phyloP scores from a whole-genome alignment of 75 land plant genomes.

The Picea glauca region DNA sequence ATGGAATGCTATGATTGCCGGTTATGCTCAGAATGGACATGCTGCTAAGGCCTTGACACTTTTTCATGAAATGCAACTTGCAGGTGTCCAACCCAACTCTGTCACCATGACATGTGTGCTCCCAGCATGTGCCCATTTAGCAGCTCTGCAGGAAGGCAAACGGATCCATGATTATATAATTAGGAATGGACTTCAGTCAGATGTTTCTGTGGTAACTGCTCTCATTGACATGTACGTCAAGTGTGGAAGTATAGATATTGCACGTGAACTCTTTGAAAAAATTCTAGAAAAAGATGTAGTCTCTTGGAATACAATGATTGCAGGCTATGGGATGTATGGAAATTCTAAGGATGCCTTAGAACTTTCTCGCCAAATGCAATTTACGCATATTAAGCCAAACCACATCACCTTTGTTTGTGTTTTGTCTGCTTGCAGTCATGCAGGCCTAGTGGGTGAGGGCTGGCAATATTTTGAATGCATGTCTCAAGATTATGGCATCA shows the following conservation, averaged over 20 bases:
- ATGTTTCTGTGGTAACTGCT: constrained; percentile 56
- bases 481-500: constrained; percentile 35
- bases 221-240: constrained; percentile 58
- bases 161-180: constrained; percentile 48
- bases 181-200: constrained; percentile 32
- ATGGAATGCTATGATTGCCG: constrained; percentile 73
- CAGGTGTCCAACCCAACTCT: constrained; percentile 29
- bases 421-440: constrained; percentile 47
- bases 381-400: not conserved
- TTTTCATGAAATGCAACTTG: constrained; percentile 40
- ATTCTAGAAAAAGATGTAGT: not conserved
- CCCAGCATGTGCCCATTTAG: constrained; percentile 49
- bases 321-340: not conserved
- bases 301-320: not conserved
- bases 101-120: constrained; percentile 43
- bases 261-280: not conserved
- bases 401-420: constrained; percentile 32
- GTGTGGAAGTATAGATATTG: constrained; percentile 2
- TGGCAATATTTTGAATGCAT: constrained; percentile 54
- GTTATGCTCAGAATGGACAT: constrained; percentile 36
- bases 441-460: constrained; percentile 51
- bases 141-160: constrained; percentile 36
- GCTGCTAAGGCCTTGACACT: constrained; percentile 32
- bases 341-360: not conserved
- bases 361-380: not conserved